phyloP scores from a whole-genome alignment of 805 yeast species.

The Wickerhamiella galacta region DNA sequence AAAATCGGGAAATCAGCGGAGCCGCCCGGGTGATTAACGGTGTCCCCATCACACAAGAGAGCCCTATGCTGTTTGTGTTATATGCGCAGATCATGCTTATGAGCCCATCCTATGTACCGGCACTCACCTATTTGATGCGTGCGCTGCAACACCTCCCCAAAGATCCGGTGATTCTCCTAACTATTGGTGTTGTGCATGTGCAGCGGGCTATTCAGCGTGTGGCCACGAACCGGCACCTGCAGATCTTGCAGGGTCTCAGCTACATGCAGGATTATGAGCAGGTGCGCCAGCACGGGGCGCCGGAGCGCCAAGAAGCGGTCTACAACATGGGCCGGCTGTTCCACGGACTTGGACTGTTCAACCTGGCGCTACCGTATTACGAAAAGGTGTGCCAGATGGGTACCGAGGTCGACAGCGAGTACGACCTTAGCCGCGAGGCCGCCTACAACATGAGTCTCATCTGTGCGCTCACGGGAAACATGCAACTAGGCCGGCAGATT shows the following conservation, averaged over 20 bases:
- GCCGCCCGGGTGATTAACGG: constrained; percentile 46
- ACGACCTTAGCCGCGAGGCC: constrained; percentile 55
- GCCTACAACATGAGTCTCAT: constrained; percentile 73
- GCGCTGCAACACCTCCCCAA: constrained; percentile 48
- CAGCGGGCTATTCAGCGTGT: constrained; percentile 88
- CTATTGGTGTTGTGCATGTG: constrained; percentile 63
- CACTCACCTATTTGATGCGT: constrained; percentile 59
- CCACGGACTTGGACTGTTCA: constrained; percentile 63
- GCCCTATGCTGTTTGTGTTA: constrained; percentile 56
- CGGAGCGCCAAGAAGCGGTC: constrained; percentile 49
- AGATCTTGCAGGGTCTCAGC: constrained; percentile 72
- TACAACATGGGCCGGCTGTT: constrained; percentile 75
- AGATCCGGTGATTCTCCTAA: constrained; percentile 65
- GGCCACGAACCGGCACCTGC: constrained; percentile 71
- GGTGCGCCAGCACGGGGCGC: constrained; percentile 23
- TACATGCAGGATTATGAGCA: constrained; percentile 57
- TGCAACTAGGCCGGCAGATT: constrained; percentile 41
- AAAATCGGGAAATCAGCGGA: constrained; percentile 43
- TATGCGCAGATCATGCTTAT: constrained; percentile 70
- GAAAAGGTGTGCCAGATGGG: constrained; percentile 37
- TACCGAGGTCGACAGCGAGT: constrained; percentile 30
- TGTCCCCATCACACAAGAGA: constrained; percentile 16
- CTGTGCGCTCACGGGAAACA: constrained; percentile 61
- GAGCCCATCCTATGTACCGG: constrained; percentile 67
- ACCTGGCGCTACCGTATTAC: constrained; percentile 61